Evolutionary conservation across 495 filamentous ascomycete genomes (phyloP).

Genomic region (Lophiotrema nucula): DNA sequence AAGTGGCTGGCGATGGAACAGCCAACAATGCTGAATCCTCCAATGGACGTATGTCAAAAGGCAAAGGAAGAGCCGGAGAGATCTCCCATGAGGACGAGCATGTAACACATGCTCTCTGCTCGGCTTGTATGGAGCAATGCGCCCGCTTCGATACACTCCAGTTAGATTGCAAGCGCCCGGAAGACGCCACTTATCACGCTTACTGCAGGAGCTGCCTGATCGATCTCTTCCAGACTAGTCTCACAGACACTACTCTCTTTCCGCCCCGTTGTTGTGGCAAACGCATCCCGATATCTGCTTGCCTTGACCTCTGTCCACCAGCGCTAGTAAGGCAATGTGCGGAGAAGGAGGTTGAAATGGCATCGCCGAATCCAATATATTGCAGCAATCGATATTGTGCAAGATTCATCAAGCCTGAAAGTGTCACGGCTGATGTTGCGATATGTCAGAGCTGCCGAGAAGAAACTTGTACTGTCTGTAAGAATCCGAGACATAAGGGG

Average conservation of each 20-base stretch:
- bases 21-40: too few relatives aligned
- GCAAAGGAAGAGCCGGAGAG: constrained; percentile 2
- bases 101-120: constrained; percentile 5
- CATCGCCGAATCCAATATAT: neutral
- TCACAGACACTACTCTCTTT: constrained; percentile 14
- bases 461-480: neutral
- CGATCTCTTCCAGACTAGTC: constrained; percentile 3
- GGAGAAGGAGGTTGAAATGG: neutral
- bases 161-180: neutral
- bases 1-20: too few relatives aligned
- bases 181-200: neutral
- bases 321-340: neutral
- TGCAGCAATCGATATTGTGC: constrained; percentile 2
- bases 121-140: constrained; percentile 1
- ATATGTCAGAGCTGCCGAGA: neutral
- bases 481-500: neutral
- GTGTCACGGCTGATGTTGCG: neutral
- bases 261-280: constrained; percentile 32
- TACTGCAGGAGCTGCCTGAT: constrained; percentile 4
- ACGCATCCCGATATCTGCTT: constrained; percentile 13
- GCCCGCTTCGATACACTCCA: constrained; percentile 4
- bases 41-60: too few relatives aligned
- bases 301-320: neutral
- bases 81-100: neutral
- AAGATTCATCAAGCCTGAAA: neutral